Percentiles rank a stretch among this genome's conserved stretches.
phyloP scores from a whole-genome alignment of 2,329 filamentous ascomycete species.

The Fusarium bactridioides region DNA sequence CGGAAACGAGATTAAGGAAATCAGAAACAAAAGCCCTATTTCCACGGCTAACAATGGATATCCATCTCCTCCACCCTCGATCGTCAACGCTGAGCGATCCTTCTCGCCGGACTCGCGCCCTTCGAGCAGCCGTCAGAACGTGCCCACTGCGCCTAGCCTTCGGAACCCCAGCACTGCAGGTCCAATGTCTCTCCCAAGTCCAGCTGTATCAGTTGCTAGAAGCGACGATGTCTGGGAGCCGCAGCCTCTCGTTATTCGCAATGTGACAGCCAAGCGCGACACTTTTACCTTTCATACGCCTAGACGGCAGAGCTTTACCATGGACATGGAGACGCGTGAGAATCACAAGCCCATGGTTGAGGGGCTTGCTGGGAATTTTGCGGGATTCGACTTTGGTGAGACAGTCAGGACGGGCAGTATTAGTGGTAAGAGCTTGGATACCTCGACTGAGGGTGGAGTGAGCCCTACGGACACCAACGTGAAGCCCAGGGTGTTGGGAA shows the following conservation, averaged over 20 bases:
- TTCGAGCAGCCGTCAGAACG: conserved; percentile 34
- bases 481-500: conserved; percentile 24
- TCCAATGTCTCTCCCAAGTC: conserved; percentile 52
- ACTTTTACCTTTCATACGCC: conserved; percentile 57
- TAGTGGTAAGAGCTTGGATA: conserved; percentile 23
- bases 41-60: conserved; percentile 38
- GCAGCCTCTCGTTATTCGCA: conserved; percentile 56
- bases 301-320: conserved; percentile 57
- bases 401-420: conserved; percentile 37
- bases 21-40: conserved; percentile 6
- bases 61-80: conserved; percentile 51
- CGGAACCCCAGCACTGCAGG: conserved; percentile 41
- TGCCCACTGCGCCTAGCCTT: conserved; percentile 34
- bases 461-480: conserved; percentile 30
- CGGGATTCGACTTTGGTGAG: conserved; percentile 51
- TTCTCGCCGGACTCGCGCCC: conserved; percentile 35
- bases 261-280: conserved; percentile 60
- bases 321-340: conserved; percentile 52
- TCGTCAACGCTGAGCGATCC: conserved; percentile 43
- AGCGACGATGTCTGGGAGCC: conserved; percentile 50
- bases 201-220: conserved; percentile 50
- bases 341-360: conserved; percentile 40
- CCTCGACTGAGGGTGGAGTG: conserved; percentile 20
- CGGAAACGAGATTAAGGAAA: conserved; percentile 14
- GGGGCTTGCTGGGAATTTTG: conserved; percentile 50